Conservation (phyloP, 2,329 filamentous ascomycete species). For the Fusarium subtropicale region DNA sequence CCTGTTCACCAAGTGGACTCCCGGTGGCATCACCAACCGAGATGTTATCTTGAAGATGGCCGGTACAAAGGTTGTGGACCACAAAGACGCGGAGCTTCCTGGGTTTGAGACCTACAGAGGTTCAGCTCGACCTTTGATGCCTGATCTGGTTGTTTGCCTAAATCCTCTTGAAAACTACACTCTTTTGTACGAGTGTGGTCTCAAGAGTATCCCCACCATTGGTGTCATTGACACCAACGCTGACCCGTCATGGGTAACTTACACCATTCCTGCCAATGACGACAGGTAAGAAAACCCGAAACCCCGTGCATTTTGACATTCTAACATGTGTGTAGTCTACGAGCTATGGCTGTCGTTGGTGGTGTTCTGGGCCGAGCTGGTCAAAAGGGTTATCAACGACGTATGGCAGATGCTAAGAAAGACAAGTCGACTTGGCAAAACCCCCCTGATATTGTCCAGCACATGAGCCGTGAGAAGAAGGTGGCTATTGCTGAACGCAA, state of each 20-base stretch:
- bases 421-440: constrained; percentile 74
- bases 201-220: constrained; percentile 91
- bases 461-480: constrained; percentile 52
- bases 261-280: constrained; percentile 96
- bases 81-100: constrained; percentile 69
- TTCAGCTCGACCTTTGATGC: constrained; percentile 75
- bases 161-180: constrained; percentile 95
- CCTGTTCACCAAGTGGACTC: constrained; percentile 92
- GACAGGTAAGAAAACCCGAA: constrained; percentile 73
- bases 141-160: constrained; percentile 90
- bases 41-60: constrained; percentile 84
- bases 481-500: constrained; percentile 50
- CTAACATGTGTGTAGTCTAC: constrained; percentile 69
- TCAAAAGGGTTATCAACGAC: constrained; percentile 76
- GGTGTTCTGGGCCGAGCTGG: constrained; percentile 89
- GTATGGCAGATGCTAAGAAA: constrained; percentile 70
- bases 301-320: not conserved
- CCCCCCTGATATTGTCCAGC: constrained; percentile 56
- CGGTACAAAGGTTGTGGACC: constrained; percentile 79
- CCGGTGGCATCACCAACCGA: constrained; percentile 91
- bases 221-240: constrained; percentile 94
- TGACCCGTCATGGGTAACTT: constrained; percentile 93
- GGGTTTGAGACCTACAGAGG: constrained; percentile 75
- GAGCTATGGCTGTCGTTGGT: constrained; percentile 82
- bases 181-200: constrained; percentile 88